Evolutionary conservation across 2,329 filamentous ascomycete species (phyloP).

Genomic region (Madurella mycetomatis): DNA sequence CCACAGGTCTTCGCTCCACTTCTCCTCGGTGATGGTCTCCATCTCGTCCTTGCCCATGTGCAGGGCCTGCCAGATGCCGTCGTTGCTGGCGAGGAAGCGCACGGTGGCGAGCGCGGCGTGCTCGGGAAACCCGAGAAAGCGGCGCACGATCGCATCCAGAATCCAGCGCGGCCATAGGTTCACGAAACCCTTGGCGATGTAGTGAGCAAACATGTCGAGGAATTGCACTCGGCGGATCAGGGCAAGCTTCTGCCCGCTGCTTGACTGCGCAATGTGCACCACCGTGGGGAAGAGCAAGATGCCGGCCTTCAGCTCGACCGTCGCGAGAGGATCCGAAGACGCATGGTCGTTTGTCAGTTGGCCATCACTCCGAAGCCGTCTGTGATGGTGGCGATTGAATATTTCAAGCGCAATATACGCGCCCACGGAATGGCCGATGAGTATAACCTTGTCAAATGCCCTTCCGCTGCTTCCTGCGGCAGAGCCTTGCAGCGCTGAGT

Average conservation of each 20-base stretch:
- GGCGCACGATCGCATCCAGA: slow-evolving; percentile 41
- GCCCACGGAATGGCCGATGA: slow-evolving; percentile 72
- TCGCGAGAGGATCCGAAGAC: slow-evolving; percentile 20
- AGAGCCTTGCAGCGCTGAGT: slow-evolving; percentile 20
- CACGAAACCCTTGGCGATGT: slow-evolving; percentile 40
- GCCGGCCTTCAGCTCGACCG: slow-evolving; percentile 45
- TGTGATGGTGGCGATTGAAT: slow-evolving; percentile 51
- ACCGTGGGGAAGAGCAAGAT: slow-evolving; percentile 72
- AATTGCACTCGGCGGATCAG: slow-evolving; percentile 40
- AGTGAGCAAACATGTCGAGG: slow-evolving; percentile 39
- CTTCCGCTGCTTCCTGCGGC: slow-evolving; percentile 28
- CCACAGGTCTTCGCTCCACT: slow-evolving; percentile 58
- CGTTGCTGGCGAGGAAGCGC: slow-evolving; percentile 50
- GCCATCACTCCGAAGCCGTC: slow-evolving; percentile 11
- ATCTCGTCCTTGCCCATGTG: slow-evolving; percentile 58
- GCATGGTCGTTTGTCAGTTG: slow-evolving; percentile 8
- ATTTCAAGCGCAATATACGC: slow-evolving; percentile 67
- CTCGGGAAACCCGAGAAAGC: slow-evolving; percentile 44
- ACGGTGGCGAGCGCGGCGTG: slow-evolving; percentile 48
- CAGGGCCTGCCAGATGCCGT: slow-evolving; percentile 57
- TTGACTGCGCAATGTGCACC: slow-evolving; percentile 62
- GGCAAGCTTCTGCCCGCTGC: slow-evolving; percentile 51
- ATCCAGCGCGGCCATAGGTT: slow-evolving; percentile 36
- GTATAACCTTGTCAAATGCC: slow-evolving; percentile 54
- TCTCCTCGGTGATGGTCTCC: slow-evolving; percentile 52